Evolutionary conservation across 306 rosid species (phyloP).

Genomic region (Neltuma alba): DNA sequence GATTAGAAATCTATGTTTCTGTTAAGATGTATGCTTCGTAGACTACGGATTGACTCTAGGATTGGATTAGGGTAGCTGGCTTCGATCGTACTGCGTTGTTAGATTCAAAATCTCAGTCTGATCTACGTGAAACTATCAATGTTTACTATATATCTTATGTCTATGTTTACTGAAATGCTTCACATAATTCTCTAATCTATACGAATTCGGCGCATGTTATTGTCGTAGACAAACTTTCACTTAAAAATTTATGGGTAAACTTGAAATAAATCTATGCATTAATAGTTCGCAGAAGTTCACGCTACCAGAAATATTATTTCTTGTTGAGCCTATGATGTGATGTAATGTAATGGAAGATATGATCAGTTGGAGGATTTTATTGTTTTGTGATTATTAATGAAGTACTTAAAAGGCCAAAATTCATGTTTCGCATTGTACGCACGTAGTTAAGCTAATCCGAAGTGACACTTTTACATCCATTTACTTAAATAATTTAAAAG

Average conservation of each 20-base stretch:
- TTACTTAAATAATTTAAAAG: too few species aligned
- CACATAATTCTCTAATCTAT: background rate
- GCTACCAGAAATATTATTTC: background rate
- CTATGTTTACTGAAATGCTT: background rate
- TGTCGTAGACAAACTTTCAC: background rate
- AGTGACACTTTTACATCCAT: background rate
- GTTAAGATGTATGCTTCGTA: background rate
- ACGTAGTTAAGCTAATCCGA: background rate
- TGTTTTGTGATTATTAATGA: background rate
- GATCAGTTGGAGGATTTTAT: too few species aligned
- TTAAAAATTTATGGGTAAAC: background rate
- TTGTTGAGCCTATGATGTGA: background rate
- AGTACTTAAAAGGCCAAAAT: background rate
- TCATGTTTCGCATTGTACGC: background rate
- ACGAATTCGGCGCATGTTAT: background rate
- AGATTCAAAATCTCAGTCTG: background rate
- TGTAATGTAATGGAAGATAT: background rate
- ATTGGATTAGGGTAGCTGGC: background rate
- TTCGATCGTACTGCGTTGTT: background rate
- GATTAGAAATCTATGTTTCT: background rate
- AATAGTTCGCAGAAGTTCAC: background rate
- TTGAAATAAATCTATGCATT: background rate
- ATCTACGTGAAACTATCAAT: background rate
- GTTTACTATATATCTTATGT: background rate
- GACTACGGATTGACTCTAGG: background rate